A percentile compares a stretch with the other conserved stretches of the same genome.
phyloP scores from a whole-genome alignment of 1,284 basidiomycete genomes.

The Tilletia horrida region DNA sequence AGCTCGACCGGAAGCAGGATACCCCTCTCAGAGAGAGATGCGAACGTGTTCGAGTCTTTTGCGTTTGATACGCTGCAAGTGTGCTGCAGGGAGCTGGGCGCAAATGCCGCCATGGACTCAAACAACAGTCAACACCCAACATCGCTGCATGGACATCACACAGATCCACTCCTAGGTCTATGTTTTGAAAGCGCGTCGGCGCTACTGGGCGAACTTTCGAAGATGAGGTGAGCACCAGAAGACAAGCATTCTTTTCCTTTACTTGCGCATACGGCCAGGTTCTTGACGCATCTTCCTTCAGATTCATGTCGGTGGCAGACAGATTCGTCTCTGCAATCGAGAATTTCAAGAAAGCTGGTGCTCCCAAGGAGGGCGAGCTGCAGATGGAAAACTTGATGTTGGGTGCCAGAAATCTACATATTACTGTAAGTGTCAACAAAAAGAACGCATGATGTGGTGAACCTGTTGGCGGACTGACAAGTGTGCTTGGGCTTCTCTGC shows the following conservation, averaged over 20 bases:
- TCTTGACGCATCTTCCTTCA: neutral
- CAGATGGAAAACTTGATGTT: constrained; percentile 45
- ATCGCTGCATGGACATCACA: neutral
- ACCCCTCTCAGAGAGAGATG: constrained; percentile 29
- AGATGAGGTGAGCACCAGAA: constrained; percentile 24
- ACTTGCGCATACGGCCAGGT: neutral
- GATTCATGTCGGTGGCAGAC: constrained; percentile 46
- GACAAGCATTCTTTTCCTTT: neutral
- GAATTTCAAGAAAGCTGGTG: constrained; percentile 34
- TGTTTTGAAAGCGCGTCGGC: constrained; percentile 46
- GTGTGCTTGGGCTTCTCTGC: neutral
- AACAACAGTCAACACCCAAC: constrained; percentile 30
- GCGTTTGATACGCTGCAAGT: constrained; percentile 44
- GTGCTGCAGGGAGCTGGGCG: constrained; percentile 42
- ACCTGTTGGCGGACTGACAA: neutral
- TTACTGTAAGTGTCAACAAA: constrained; percentile 31
- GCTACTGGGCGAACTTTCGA: constrained; percentile 48
- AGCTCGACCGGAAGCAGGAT: constrained; percentile 14
- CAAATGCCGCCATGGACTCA: constrained; percentile 27
- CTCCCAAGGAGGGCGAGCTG: constrained; percentile 43
- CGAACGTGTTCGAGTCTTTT: constrained; percentile 33
- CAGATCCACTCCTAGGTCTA: constrained; percentile 10
- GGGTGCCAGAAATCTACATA: constrained; percentile 45
- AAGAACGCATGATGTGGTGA: neutral
- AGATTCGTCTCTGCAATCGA: constrained; percentile 48